Evolutionary conservation across 352 stramenopile genomes (phyloP), one percentile per base, ranked within the genome.

Genomic region (Phytophthora idaei): DNA sequence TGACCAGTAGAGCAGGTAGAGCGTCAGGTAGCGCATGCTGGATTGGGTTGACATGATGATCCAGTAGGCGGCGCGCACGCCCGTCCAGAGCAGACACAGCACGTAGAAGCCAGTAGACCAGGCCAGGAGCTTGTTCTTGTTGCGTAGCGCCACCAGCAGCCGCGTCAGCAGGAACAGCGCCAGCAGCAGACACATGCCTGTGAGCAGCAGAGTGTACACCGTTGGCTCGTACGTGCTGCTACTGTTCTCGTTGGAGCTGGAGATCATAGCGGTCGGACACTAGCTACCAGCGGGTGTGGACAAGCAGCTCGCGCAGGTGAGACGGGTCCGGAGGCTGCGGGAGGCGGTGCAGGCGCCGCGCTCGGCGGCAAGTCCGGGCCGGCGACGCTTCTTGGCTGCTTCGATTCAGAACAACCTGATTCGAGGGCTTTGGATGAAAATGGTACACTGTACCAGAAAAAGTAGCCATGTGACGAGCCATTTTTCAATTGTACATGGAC

Each of bases 1-100:
- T 36, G 90, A 80, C 87, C 87, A 95, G 75, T 95, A 95, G 45
- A 95, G 78, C 63, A 95, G 65, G 57, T 95, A 95, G 59, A 95
- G 81, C 71, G 87, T 81, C 42, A 95, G 73, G 59, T 93, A 93
- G 57, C 82, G 83, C 67, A 93, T 84, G 61, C 76, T 83, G 46
- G 82, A 77, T 50, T 85, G 82, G 28, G 83, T 85, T 63, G 90
- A 81, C 73, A 93, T 85, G 61, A 89, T 81, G 74, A 95, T 87
- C 87, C 87, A 95, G 72, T 93, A 95, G 48, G 82, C 78, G 17
- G 85, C 84, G 50, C 87, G 83, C 57, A 95, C 83, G 55, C 86
- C 76, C 41, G 85, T 93, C 87, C 87, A 95, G 37, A 93, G 76
- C 39, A 95, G 71, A 66, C 87, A 93, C 36, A 95, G 72, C 48